Conservation (phyloP, 768 basidiomycete species). For the Panus rudis region DNA sequence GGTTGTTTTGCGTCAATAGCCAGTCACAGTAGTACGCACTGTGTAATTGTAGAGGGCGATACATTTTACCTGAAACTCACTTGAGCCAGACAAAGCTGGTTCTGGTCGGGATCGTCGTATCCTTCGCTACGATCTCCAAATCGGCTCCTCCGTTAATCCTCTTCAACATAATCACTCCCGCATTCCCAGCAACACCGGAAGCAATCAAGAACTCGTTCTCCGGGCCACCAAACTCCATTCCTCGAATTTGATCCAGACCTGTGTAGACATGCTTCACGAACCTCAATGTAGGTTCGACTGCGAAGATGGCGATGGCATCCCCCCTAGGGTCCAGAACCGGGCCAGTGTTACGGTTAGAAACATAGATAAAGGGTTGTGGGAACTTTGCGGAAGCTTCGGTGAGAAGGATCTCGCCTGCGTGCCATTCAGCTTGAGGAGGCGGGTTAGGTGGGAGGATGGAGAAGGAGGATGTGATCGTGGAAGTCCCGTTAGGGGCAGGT, state of each 20-base stretch:
- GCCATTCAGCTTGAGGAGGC: slow-evolving; percentile 33
- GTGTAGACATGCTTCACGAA: slow-evolving; percentile 53
- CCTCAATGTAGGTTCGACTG: slow-evolving; percentile 35
- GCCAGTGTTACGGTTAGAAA: slow-evolving; percentile 59
- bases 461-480: slow-evolving; percentile 42
- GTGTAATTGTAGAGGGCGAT: too few relatives aligned
- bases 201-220: slow-evolving; percentile 51
- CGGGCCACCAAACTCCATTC: slow-evolving; percentile 50
- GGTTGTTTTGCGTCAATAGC: too few relatives aligned
- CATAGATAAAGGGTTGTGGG: slow-evolving; percentile 52
- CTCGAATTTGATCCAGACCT: slow-evolving; percentile 55
- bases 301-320: slow-evolving; percentile 60
- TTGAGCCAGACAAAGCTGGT: slow-evolving; percentile 47
- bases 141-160: slow-evolving; percentile 47
- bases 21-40: too few relatives aligned
- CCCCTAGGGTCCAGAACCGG: slow-evolving; percentile 40
- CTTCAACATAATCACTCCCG: slow-evolving; percentile 51
- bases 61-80: neutral
- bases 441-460: slow-evolving; percentile 40
- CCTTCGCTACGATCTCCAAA: slow-evolving; percentile 45
- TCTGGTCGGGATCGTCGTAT: slow-evolving; percentile 44
- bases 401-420: slow-evolving; percentile 59
- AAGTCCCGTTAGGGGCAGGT: slow-evolving; percentile 39
- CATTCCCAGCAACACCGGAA: slow-evolving; percentile 43
- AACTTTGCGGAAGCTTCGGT: slow-evolving; percentile 40